A percentile compares a stretch with the other conserved stretches of the same genome.
Evolutionary conservation across 768 basidiomycete genomes (phyloP).

Genomic region (Lactarius hatsudake): DNA sequence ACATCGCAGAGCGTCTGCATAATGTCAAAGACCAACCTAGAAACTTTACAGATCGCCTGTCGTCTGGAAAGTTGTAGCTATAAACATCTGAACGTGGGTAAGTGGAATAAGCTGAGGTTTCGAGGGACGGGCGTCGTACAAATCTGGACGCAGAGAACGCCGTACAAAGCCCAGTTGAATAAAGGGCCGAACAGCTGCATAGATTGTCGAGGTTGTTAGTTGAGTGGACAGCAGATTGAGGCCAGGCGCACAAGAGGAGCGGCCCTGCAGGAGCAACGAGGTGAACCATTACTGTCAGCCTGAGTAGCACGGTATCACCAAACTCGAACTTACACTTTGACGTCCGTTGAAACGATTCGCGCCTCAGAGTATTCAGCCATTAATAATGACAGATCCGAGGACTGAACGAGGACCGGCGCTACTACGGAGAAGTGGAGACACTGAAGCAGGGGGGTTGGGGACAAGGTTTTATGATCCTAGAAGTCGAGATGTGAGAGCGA

Average conservation of each 20-base stretch:
- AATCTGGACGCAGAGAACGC: constrained; percentile 1
- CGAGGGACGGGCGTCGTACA: not conserved
- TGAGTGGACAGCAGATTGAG: not conserved
- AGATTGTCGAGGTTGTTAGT: not conserved
- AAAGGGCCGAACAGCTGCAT: not conserved
- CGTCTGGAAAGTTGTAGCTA: not conserved
- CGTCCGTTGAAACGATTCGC: not conserved
- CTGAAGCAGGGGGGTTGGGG: no score
- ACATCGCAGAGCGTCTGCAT: not conserved
- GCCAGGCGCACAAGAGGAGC: not conserved
- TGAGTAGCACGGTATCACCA: not conserved
- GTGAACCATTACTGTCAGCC: not conserved
- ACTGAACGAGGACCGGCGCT: not conserved
- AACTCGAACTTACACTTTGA: not conserved
- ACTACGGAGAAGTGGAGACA: no score
- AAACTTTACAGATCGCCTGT: not conserved
- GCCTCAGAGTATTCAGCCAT: no score
- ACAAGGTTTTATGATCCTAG: no score
- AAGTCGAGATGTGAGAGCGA: no score
- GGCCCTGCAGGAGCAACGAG: not conserved
- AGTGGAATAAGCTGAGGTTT: not conserved
- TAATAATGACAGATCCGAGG: no score
- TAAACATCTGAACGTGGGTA: not conserved
- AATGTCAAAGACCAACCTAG: not conserved
- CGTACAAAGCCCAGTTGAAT: constrained; percentile 4